Conservation (phyloP, 495 filamentous ascomycete species). For the Achaetomiella virescens region DNA sequence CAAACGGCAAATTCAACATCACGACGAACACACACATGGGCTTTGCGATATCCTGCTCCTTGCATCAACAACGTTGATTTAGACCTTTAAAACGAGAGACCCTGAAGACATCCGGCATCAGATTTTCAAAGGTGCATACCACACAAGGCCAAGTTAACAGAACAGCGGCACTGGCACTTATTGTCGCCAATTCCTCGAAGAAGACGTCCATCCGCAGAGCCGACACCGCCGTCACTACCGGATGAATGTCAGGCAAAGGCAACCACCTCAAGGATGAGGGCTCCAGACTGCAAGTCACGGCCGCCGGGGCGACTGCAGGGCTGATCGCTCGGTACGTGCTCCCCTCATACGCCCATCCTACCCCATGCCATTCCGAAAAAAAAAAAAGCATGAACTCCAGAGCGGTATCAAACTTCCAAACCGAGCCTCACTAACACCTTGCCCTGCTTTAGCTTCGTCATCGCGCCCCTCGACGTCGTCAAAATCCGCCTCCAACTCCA, state of each 20-base stretch:
- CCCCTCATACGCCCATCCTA: constrained; percentile 45
- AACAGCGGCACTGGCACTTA: neutral
- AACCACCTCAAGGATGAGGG: constrained; percentile 91
- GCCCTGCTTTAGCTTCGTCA: constrained; percentile 58
- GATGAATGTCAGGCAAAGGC: constrained; percentile 31
- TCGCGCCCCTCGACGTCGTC: constrained; percentile 89
- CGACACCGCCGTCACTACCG: neutral
- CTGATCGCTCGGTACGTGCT: constrained; percentile 84
- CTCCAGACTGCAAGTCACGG: constrained; percentile 70
- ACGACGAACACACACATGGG: neutral
- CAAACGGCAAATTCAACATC: neutral
- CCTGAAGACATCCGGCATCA: too few relatives aligned
- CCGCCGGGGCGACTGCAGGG: constrained; percentile 81
- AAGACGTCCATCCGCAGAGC: neutral
- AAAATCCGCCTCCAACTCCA: constrained; percentile 96
- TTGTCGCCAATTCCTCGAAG: neutral
- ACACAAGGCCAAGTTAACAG: too few relatives aligned
- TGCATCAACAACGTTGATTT: too few relatives aligned
- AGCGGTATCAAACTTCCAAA: too few relatives aligned
- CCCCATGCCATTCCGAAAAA: neutral
- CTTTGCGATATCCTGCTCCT: neutral
- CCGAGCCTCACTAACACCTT: constrained; percentile 2
- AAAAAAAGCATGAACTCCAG: too few relatives aligned
- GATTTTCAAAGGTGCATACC: too few relatives aligned
- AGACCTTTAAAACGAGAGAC: too few relatives aligned